These are phyloP conservation scores for Ceratocystis alfenasii DNA, from an alignment of 2,329 filamentous ascomycete genomes.

Conservation along the genomic window DNA sequence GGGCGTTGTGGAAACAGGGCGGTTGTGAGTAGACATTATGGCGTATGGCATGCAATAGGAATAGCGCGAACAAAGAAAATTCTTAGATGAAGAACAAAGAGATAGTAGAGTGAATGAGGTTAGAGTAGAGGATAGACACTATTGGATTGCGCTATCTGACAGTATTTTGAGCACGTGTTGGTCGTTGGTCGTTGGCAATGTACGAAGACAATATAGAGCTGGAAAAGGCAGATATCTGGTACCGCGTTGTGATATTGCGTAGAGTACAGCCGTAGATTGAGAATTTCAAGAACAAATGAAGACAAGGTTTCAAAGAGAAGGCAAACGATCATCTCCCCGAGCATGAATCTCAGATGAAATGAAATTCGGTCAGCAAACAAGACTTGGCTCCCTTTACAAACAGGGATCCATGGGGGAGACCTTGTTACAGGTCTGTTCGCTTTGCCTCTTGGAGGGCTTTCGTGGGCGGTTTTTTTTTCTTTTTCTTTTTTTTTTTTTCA, in stretches of 20 bases:
- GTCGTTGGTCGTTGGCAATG: neutral
- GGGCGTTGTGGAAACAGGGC: constrained; percentile 1
- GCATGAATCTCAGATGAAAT: constrained; percentile 21
- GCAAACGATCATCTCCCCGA: constrained; percentile 2
- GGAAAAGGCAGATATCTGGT: neutral
- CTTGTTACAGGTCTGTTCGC: neutral
- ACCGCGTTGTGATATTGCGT: neutral
- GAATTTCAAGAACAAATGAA: neutral
- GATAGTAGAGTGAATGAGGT: neutral
- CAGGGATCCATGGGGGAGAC: constrained; percentile 15
- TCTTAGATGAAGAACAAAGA: neutral
- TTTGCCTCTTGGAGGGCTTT: neutral
- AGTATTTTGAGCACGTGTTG: neutral
- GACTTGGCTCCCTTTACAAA: constrained; percentile 16
- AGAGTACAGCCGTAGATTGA: neutral
- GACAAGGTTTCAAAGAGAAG: constrained; percentile 4
- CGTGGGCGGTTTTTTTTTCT: neutral
- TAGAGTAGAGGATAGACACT: neutral
- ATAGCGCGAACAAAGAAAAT: neutral
- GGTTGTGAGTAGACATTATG: constrained; percentile 13
- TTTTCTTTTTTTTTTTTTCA: neutral
- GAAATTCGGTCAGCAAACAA: constrained; percentile 21
- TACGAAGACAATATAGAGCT: neutral
- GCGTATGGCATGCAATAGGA: neutral
- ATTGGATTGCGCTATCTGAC: neutral